These are phyloP conservation scores for Calonectria naviculata DNA, from an alignment of 2,329 filamentous ascomycete species.

Conservation along the genomic window DNA sequence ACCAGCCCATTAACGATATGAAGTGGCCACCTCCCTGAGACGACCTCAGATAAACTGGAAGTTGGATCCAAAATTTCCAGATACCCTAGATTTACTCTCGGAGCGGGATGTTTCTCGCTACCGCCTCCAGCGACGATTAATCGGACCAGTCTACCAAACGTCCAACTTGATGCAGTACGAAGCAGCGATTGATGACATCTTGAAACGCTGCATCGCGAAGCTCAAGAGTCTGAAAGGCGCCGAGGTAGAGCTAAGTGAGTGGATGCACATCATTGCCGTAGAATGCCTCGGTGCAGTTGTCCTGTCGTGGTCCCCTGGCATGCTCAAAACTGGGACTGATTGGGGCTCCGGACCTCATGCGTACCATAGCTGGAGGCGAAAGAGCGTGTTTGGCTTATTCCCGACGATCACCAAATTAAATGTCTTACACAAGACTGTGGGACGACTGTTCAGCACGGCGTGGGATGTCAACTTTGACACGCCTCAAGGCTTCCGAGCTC, in stretches of 20 bases:
- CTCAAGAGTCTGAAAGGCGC: slow-evolving; percentile 50
- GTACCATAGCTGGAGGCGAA: slow-evolving; percentile 63
- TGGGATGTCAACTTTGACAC: slow-evolving; percentile 60
- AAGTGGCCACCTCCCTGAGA: slow-evolving; percentile 59
- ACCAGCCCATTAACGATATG: not conserved
- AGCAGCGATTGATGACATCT: slow-evolving; percentile 52
- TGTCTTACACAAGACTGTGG: slow-evolving; percentile 48
- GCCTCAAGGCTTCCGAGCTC: slow-evolving; percentile 56
- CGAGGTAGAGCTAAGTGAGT: slow-evolving; percentile 61
- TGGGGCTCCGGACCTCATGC: slow-evolving; percentile 59
- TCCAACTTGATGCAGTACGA: slow-evolving; percentile 56
- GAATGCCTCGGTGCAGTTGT: slow-evolving; percentile 63
- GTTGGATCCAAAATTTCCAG: slow-evolving; percentile 48
- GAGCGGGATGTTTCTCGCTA: slow-evolving; percentile 60
- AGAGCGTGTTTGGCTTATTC: slow-evolving; percentile 64
- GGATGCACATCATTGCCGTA: slow-evolving; percentile 67
- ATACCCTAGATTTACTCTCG: slow-evolving; percentile 63
- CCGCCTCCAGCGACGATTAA: slow-evolving; percentile 59
- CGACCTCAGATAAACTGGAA: slow-evolving; percentile 55
- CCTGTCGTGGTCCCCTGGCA: slow-evolving; percentile 63
- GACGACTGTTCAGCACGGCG: slow-evolving; percentile 52
- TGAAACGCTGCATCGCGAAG: slow-evolving; percentile 48
- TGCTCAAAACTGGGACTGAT: slow-evolving; percentile 56
- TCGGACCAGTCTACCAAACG: slow-evolving; percentile 60
- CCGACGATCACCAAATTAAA: slow-evolving; percentile 53